Conservation (phyloP, 805 yeast species). For the Yamadazyma scolyti region DNA sequence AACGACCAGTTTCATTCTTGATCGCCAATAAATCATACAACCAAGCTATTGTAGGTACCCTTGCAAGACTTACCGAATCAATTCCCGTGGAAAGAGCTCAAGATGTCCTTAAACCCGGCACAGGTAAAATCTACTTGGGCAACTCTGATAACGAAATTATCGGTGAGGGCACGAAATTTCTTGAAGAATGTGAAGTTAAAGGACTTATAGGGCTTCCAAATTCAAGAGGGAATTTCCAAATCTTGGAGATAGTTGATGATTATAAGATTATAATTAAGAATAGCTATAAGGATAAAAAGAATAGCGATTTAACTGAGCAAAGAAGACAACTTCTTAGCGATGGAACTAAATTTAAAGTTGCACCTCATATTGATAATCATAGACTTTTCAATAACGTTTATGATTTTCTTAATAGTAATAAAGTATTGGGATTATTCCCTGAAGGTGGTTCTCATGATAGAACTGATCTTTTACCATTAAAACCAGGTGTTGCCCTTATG, state of each 20-base stretch:
- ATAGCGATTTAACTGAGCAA: not conserved
- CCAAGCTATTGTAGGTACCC: slow-evolving; percentile 26
- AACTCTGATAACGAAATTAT: slow-evolving; percentile 15
- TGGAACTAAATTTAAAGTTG: slow-evolving; percentile 31
- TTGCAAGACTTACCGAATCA: slow-evolving; percentile 29
- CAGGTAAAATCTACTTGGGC: slow-evolving; percentile 26
- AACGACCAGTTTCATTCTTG: slow-evolving; percentile 31
- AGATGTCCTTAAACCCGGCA: slow-evolving; percentile 26
- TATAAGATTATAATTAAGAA: slow-evolving; percentile 7
- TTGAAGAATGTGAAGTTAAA: slow-evolving; percentile 27
- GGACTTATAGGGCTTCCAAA: slow-evolving; percentile 36
- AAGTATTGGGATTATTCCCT: slow-evolving; percentile 39
- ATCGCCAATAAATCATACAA: slow-evolving; percentile 36
- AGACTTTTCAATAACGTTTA: slow-evolving; percentile 34
- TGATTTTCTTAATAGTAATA: slow-evolving; percentile 29
- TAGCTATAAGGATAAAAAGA: slow-evolving; percentile 5
- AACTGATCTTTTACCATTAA: slow-evolving; percentile 38
- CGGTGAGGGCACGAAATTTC: slow-evolving; percentile 33
- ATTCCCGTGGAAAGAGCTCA: slow-evolving; percentile 43
- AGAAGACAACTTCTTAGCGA: slow-evolving; percentile 8
- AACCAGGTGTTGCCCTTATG: slow-evolving; percentile 45
- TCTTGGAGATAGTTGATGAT: slow-evolving; percentile 14
- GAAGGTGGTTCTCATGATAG: slow-evolving; percentile 45
- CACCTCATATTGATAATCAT: slow-evolving; percentile 39
- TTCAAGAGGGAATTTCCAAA: slow-evolving; percentile 32